phyloP scores from a whole-genome alignment of 208 protist species.

The Wallacemonas sp. region DNA sequence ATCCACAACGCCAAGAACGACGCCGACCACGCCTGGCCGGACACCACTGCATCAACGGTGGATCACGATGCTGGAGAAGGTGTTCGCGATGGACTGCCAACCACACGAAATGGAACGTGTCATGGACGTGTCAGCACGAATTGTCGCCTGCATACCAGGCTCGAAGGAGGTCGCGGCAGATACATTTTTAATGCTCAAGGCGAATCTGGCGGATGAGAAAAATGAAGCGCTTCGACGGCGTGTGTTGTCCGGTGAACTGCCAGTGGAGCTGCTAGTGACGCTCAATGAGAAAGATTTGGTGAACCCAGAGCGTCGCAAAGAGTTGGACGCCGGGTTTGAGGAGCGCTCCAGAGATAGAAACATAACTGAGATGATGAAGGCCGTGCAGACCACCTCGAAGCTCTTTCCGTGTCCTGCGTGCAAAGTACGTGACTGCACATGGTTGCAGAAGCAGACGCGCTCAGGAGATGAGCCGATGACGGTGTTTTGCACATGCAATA shows the following conservation, averaged over 20 bases:
- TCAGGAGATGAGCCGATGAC: constrained; percentile 98
- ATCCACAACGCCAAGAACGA: constrained; percentile 13
- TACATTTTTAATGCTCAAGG: constrained; percentile 64
- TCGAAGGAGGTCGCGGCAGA: constrained; percentile 50
- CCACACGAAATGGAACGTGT: constrained; percentile 38
- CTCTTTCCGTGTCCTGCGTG: constrained; percentile 91
- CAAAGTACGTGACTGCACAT: constrained; percentile 83
- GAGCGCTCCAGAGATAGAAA: constrained; percentile 79
- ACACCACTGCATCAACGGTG: constrained; percentile 35
- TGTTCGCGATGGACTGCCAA: constrained; percentile 40
- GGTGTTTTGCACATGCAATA: constrained; percentile 94
- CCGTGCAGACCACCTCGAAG: constrained; percentile 61
- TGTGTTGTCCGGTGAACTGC: constrained; percentile 60
- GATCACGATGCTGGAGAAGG: constrained; percentile 35
- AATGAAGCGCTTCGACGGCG: constrained; percentile 59
- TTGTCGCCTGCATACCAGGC: constrained; percentile 61
- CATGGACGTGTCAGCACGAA: constrained; percentile 34
- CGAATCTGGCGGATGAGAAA: constrained; percentile 66
- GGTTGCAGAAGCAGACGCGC: constrained; percentile 95
- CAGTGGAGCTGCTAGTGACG: constrained; percentile 68
- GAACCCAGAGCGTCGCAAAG: constrained; percentile 69
- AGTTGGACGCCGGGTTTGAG: constrained; percentile 67
- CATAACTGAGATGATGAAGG: constrained; percentile 74
- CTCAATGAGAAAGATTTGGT: constrained; percentile 75
- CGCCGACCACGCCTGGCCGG: constrained; percentile 5